Percentiles rank a stretch among this genome's conserved stretches.
Evolutionary conservation across 192 early-diverging fungal species (phyloP).

Genomic region (Umbelopsis sp.): DNA sequence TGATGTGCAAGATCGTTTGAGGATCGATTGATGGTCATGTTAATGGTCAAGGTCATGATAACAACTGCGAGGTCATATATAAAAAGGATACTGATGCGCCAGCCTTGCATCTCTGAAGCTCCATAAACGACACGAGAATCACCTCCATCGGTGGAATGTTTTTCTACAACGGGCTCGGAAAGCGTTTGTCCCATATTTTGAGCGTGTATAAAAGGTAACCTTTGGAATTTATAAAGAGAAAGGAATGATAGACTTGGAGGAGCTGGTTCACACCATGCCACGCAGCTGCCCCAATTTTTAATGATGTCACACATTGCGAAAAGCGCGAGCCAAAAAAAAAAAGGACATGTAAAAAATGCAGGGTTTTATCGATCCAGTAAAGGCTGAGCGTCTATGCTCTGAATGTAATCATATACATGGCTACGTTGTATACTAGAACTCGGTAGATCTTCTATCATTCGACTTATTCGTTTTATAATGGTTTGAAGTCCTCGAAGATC

Average conservation of each 20-base stretch:
- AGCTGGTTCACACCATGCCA: not conserved
- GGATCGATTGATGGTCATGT: not conserved
- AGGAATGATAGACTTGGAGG: not conserved
- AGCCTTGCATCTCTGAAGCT: constrained; percentile 96
- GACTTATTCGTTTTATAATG: not conserved
- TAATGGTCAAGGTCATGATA: not conserved
- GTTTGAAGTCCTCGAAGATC: not conserved
- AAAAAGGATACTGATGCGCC: constrained; percentile 79
- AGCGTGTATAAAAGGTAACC: not conserved
- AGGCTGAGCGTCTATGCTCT: not conserved
- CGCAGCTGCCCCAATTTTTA: not conserved
- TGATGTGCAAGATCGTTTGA: not conserved
- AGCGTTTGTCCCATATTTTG: constrained; percentile 93
- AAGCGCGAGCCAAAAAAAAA: too few relatives aligned
- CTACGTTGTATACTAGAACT: not conserved
- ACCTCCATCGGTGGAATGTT: constrained; percentile 72
- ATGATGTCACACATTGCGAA: constrained; percentile 4
- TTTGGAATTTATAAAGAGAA: not conserved
- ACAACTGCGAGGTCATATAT: not conserved
- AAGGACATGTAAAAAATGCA: not conserved
- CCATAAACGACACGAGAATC: constrained; percentile 84
- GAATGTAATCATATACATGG: constrained; percentile 9
- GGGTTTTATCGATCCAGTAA: not conserved
- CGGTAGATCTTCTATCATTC: not conserved
- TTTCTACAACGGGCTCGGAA: constrained; percentile 90